A percentile compares a stretch with the other conserved stretches of the same genome.
These are phyloP conservation scores for Thoreauomyces humboldtii DNA, from an alignment of 192 early-diverging fungal species.

Conservation along the genomic window DNA sequence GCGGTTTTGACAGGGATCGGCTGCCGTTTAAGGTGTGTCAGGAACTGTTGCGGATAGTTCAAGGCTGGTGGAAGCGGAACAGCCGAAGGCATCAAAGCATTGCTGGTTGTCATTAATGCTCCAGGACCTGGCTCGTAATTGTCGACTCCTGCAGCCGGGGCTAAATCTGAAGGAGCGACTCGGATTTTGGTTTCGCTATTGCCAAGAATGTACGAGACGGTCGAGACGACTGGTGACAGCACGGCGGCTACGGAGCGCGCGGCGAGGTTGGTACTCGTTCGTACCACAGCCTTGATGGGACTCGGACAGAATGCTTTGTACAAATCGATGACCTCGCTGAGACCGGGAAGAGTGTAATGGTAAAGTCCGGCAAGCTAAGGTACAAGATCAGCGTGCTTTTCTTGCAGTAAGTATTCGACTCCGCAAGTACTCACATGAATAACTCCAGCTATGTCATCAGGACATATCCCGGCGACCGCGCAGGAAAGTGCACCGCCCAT, in stretches of 20 bases:
- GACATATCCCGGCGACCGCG: constrained; percentile 41
- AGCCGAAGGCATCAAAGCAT: not conserved
- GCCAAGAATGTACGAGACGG: constrained; percentile 12
- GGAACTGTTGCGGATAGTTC: constrained; percentile 11
- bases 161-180: not conserved
- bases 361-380: constrained; percentile 47
- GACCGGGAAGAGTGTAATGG: constrained; percentile 34
- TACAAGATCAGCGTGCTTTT: no score
- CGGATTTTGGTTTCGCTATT: not conserved
- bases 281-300: constrained; percentile 24
- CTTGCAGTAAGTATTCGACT: not conserved
- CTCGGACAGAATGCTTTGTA: constrained; percentile 35
- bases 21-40: constrained; percentile 36
- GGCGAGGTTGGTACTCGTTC: constrained; percentile 19
- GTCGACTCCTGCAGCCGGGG: not conserved
- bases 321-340: constrained; percentile 38
- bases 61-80: not conserved
- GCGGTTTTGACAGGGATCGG: constrained; percentile 36
- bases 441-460: constrained; percentile 46
- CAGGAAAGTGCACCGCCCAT: constrained; percentile 52
- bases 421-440: constrained; percentile 34
- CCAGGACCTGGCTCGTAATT: not conserved
- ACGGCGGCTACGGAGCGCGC: constrained; percentile 26
- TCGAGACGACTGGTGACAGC: constrained; percentile 24
- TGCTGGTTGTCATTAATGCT: not conserved